These are phyloP conservation scores for Camelina neglecta DNA, from an alignment of 345 rosid species.

Conservation along the genomic window DNA sequence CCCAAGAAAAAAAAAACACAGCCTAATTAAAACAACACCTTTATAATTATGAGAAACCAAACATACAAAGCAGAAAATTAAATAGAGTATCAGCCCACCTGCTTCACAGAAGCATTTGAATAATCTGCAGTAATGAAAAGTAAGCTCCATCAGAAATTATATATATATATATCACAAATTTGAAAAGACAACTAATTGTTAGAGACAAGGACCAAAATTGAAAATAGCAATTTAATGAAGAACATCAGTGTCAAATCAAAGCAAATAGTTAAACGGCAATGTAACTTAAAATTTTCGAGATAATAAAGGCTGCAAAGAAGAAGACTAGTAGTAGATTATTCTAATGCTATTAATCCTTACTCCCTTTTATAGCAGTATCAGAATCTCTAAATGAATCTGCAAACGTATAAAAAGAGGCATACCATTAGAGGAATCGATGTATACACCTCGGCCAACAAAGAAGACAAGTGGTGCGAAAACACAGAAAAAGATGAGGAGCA, in stretches of 20 bases:
- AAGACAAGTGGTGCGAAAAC: conserved; percentile 67
- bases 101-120: conserved; percentile 54
- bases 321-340: background rate
- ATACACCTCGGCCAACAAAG: conserved; percentile 75
- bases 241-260: conserved; percentile 20
- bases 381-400: conserved; percentile 12
- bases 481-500: conserved; percentile 58
- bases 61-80: background rate
- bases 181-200: conserved; percentile 5
- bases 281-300: conserved; percentile 3
- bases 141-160: conserved; percentile 18
- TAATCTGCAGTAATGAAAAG: conserved; percentile 54
- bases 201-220: background rate
- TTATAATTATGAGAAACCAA: background rate
- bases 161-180: background rate
- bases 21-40: conserved; percentile 32
- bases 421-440: conserved; percentile 55
- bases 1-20: background rate
- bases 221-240: background rate
- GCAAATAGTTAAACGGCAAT: conserved; percentile 2
- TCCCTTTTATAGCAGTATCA: background rate
- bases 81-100: conserved; percentile 47
- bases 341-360: background rate
- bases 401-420: conserved; percentile 19
- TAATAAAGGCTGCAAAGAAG: background rate